Conservation (phyloP, 768 basidiomycete species). For the Polyporus arcularius region DNA sequence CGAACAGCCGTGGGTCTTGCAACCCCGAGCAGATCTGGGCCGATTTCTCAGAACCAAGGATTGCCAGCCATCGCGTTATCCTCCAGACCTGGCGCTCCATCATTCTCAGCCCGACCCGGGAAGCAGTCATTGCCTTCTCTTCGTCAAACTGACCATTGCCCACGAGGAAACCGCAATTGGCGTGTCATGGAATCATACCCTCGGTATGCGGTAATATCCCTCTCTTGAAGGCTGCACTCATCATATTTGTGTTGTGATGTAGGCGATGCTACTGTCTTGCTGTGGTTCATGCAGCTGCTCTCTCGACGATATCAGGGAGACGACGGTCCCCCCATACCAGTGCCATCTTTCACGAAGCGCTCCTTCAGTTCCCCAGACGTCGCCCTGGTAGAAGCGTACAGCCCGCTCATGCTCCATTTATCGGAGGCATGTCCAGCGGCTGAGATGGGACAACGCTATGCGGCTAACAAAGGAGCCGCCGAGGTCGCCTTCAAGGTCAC, state of each 20-base stretch:
- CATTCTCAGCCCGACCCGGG: too few species aligned
- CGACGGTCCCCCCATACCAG: background rate
- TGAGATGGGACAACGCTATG: slow-evolving; percentile 23
- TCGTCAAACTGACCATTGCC: slow-evolving; percentile 28
- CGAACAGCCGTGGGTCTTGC: slow-evolving; percentile 8
- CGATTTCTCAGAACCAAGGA: background rate
- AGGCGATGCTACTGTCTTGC: slow-evolving; percentile 34
- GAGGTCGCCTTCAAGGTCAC: slow-evolving; percentile 6
- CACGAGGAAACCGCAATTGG: slow-evolving; percentile 31
- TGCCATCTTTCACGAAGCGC: slow-evolving; percentile 31
- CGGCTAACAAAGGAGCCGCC: slow-evolving; percentile 1
- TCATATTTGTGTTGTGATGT: background rate
- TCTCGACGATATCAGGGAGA: slow-evolving; percentile 32
- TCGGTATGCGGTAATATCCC: slow-evolving; percentile 25
- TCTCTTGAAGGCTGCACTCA: background rate
- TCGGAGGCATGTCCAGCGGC: slow-evolving; percentile 14
- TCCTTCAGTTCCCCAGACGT: slow-evolving; percentile 21
- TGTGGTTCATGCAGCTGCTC: slow-evolving; percentile 32
- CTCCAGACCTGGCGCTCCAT: too few species aligned
- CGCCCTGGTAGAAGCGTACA: slow-evolving; percentile 18
- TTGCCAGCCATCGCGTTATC: too few species aligned
- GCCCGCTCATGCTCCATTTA: slow-evolving; percentile 30
- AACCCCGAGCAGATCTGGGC: background rate
- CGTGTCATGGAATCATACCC: slow-evolving; percentile 37
- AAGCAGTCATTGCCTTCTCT: slow-evolving; percentile 3